phyloP scores from a whole-genome alignment of 1,139 yeast species.

The Debaryomycetaceae sp. region DNA sequence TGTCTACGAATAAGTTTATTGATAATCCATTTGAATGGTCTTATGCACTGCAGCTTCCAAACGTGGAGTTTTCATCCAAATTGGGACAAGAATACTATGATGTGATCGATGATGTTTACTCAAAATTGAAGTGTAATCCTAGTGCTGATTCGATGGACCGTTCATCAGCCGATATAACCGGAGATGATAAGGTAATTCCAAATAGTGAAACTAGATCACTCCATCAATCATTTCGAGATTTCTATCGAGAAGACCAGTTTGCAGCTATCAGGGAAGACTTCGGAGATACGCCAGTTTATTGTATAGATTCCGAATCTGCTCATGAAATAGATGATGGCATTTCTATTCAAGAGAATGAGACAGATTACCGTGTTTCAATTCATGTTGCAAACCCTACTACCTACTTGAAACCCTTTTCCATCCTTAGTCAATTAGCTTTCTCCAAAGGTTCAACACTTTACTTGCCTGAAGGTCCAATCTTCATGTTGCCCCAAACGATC shows the following conservation, averaged over 20 bases:
- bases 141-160: background rate
- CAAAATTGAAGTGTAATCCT: background rate
- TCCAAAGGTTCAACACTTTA: constrained; percentile 68
- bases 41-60: constrained; percentile 40
- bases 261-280: constrained; percentile 30
- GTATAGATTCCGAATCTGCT: constrained; percentile 80
- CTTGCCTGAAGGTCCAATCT: constrained; percentile 59
- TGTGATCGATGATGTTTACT: constrained; percentile 17
- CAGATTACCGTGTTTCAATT: constrained; percentile 48
- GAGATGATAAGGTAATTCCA: background rate
- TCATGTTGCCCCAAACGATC: constrained; percentile 68
- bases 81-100: constrained; percentile 42
- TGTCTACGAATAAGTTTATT: constrained; percentile 9
- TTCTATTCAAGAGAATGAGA: constrained; percentile 44
- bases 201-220: background rate
- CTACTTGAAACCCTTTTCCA: constrained; percentile 45
- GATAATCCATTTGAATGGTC: constrained; percentile 51
- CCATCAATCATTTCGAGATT: constrained; percentile 13
- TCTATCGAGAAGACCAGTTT: constrained; percentile 35
- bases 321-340: constrained; percentile 95
- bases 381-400: constrained; percentile 92
- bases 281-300: constrained; percentile 56
- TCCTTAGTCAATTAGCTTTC: constrained; percentile 57
- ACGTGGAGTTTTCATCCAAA: constrained; percentile 35
- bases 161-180: background rate